Conservation (phyloP, 331 rosid species). For the Malus hybrid region DNA sequence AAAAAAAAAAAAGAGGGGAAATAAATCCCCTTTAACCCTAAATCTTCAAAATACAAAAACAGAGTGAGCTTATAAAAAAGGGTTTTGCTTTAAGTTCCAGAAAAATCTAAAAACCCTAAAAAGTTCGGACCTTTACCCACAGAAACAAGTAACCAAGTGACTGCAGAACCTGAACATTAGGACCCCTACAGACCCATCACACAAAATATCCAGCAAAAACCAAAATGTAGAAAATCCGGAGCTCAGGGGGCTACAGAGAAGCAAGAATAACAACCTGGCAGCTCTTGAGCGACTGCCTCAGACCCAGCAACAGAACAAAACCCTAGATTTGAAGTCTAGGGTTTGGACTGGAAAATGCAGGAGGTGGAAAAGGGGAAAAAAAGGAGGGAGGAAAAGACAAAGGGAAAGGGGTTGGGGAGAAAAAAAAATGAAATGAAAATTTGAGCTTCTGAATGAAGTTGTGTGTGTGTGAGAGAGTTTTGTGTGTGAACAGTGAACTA, state of each 20-base stretch:
- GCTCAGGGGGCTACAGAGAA: conserved; percentile 18
- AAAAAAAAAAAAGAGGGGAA: conserved; percentile 7
- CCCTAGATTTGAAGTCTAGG: conserved; percentile 84
- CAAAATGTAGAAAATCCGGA: conserved; percentile 40
- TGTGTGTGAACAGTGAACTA: conserved; percentile 39
- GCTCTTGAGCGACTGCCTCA: conserved; percentile 17
- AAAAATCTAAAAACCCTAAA: conserved; percentile 18
- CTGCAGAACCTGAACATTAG: conserved; percentile 19
- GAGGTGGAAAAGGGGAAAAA: conserved; percentile 25
- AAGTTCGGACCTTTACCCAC: conserved; percentile 15
- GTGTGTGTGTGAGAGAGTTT: conserved; percentile 2
- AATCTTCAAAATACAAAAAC: conserved; percentile 14
- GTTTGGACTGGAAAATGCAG: conserved; percentile 64
- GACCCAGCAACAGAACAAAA: conserved; percentile 37
- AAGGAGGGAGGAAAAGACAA: conserved; percentile 36
- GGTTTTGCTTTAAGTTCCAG: conserved; percentile 22
- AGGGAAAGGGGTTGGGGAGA: conserved; percentile 14
- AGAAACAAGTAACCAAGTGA: background rate
- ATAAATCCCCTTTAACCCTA: conserved; percentile 15
- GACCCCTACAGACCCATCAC: conserved; percentile 15
- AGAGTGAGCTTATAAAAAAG: conserved; percentile 12
- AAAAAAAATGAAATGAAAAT: conserved; percentile 31
- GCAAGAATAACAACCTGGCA: conserved; percentile 9
- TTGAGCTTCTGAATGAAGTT: conserved; percentile 57
- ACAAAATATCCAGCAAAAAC: conserved; percentile 1